Evolutionary conservation across 2,329 filamentous ascomycete genomes (phyloP).

Genomic region (Colletotrichum sp.): DNA sequence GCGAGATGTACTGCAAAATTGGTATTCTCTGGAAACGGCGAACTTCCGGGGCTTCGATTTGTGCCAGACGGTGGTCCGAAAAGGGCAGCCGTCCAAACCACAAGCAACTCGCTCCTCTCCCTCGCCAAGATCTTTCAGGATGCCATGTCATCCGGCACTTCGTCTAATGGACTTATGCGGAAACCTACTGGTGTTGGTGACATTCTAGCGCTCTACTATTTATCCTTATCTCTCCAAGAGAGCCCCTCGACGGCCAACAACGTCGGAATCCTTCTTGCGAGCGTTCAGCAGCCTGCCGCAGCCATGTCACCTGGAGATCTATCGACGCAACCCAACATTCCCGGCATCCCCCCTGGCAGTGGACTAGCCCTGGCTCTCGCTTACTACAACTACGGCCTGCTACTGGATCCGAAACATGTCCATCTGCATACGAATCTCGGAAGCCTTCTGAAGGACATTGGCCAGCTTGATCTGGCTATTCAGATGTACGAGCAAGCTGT

Average conservation of each 20-base stretch:
- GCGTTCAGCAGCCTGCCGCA: slow-evolving; percentile 74
- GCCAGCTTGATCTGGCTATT: slow-evolving; percentile 88
- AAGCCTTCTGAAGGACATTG: slow-evolving; percentile 94
- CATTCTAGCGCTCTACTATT: slow-evolving; percentile 92
- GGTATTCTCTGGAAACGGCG: slow-evolving; percentile 77
- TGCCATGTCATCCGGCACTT: slow-evolving; percentile 79
- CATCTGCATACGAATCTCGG: slow-evolving; percentile 97
- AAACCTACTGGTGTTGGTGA: slow-evolving; percentile 83
- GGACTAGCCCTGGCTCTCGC: slow-evolving; percentile 86
- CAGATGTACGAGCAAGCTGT: slow-evolving; percentile 98
- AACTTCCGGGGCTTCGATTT: slow-evolving; percentile 80
- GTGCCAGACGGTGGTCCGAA: slow-evolving; percentile 74
- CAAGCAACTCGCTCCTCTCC: slow-evolving; percentile 93
- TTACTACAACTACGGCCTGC: slow-evolving; percentile 94
- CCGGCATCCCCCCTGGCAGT: slow-evolving; percentile 84
- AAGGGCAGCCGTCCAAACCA: slow-evolving; percentile 86
- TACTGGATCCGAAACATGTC: slow-evolving; percentile 86
- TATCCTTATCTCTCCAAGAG: slow-evolving; percentile 91
- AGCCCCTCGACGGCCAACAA: slow-evolving; percentile 99
- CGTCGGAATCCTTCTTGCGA: slow-evolving; percentile 94
- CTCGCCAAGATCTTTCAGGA: slow-evolving; percentile 98
- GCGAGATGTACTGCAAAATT: slow-evolving; percentile 83
- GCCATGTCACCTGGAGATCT: slow-evolving; percentile 28
- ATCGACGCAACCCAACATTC: slow-evolving; percentile 54
- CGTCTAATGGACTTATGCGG: slow-evolving; percentile 58